These are phyloP conservation scores for Parasarocladium wereldwijsianum DNA, from an alignment of 2,329 filamentous ascomycete species.

Conservation along the genomic window DNA sequence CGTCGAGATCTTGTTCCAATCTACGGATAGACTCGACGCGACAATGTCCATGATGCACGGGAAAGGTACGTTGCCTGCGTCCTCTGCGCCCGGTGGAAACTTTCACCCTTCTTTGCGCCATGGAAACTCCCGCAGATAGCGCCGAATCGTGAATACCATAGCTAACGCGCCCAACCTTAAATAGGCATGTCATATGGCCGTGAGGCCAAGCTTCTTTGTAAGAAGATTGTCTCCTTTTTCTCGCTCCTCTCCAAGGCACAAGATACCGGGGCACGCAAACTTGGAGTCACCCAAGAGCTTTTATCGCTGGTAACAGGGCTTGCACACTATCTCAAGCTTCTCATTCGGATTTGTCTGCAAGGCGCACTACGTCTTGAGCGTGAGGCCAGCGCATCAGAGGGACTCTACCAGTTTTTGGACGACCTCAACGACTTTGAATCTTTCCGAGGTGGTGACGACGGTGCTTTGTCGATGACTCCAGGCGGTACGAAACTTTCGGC, in stretches of 20 bases:
- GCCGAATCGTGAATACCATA: not conserved
- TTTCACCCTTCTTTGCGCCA: not conserved
- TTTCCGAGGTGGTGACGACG: slow-evolving; percentile 57
- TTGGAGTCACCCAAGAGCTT: slow-evolving; percentile 95
- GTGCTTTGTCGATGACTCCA: slow-evolving; percentile 48
- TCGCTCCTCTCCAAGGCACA: slow-evolving; percentile 88
- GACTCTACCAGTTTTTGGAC: slow-evolving; percentile 69
- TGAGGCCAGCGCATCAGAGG: slow-evolving; percentile 59
- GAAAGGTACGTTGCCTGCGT: slow-evolving; percentile 45
- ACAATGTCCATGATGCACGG: slow-evolving; percentile 54
- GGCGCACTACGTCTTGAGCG: slow-evolving; percentile 83
- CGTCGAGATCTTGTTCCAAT: slow-evolving; percentile 81
- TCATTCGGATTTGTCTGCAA: slow-evolving; percentile 93
- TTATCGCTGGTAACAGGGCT: slow-evolving; percentile 91
- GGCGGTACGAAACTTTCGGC: slow-evolving; percentile 54
- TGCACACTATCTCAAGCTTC: slow-evolving; percentile 91
- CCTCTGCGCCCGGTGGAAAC: not conserved
- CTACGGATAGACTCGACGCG: slow-evolving; percentile 71
- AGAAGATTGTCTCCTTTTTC: slow-evolving; percentile 98
- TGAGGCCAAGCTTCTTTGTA: slow-evolving; percentile 98
- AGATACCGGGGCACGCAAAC: slow-evolving; percentile 74
- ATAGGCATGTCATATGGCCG: slow-evolving; percentile 77
- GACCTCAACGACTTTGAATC: slow-evolving; percentile 74
- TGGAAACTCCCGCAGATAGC: not conserved
- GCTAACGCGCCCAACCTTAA: slow-evolving; percentile 2